Conservation (phyloP, 1,139 yeast species). For the Geotrichum aggregatum region DNA sequence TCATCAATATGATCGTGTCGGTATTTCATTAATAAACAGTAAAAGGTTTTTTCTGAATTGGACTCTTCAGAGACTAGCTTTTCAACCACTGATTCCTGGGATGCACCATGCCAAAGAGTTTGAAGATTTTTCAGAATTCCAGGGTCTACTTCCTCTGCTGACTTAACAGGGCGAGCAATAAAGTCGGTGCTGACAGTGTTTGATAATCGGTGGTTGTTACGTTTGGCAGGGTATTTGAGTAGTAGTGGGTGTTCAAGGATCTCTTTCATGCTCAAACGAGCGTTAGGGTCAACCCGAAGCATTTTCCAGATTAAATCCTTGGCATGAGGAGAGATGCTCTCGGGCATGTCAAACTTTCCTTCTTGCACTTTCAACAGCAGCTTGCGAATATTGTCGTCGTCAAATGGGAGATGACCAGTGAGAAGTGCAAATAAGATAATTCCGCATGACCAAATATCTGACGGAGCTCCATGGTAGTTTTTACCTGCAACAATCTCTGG, state of each 20-base stretch:
- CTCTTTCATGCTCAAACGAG: constrained; percentile 68
- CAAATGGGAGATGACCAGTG: constrained; percentile 94
- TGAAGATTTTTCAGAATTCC: constrained; percentile 82
- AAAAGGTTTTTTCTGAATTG: constrained; percentile 85
- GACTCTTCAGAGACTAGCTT: constrained; percentile 56
- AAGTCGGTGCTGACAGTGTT: constrained; percentile 9
- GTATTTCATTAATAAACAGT: constrained; percentile 74
- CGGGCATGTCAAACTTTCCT: constrained; percentile 82
- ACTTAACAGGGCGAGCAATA: constrained; percentile 44
- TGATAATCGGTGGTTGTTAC: constrained; percentile 2
- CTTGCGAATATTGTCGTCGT: constrained; percentile 88
- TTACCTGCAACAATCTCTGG: constrained; percentile 96
- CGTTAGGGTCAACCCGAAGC: constrained; percentile 72
- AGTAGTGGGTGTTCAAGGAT: constrained; percentile 78
- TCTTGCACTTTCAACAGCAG: constrained; percentile 83
- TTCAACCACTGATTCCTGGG: constrained; percentile 54
- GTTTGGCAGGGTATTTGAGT: constrained; percentile 56
- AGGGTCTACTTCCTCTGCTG: constrained; percentile 61
- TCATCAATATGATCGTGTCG: constrained; percentile 62
- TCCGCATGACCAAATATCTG: constrained; percentile 98
- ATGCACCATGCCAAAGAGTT: constrained; percentile 86
- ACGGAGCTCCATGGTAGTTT: constrained; percentile 92
- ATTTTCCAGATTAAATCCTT: constrained; percentile 77
- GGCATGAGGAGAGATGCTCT: constrained; percentile 73
- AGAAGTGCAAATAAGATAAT: constrained; percentile 86